Evolutionary conservation across 768 basidiomycete genomes (phyloP).

Genomic region (Tylopilus cervinicoccineus): DNA sequence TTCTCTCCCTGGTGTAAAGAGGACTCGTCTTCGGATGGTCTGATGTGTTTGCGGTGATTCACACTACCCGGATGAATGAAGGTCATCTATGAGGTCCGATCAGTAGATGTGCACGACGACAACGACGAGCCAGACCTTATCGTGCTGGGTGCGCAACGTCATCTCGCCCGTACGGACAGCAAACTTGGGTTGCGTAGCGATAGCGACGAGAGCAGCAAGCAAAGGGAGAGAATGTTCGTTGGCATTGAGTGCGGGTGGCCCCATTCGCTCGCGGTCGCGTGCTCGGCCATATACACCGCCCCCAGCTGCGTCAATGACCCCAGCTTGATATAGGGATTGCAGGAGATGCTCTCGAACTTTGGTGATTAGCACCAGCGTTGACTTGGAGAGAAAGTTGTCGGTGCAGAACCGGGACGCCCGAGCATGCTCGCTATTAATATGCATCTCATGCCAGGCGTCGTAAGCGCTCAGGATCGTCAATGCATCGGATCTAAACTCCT

Average conservation of each 20-base stretch:
- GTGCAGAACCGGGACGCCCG: constrained; percentile 71
- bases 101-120: constrained; percentile 8
- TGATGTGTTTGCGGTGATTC: constrained; percentile 60
- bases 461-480: constrained; percentile 78
- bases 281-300: constrained; percentile 44
- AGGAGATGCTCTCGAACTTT: constrained; percentile 78
- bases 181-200: constrained; percentile 88
- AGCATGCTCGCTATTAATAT: constrained; percentile 58
- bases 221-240: constrained; percentile 76
- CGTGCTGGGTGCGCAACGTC: constrained; percentile 68
- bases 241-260: constrained; percentile 65
- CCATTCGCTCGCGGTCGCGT: constrained; percentile 34
- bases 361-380: constrained; percentile 76
- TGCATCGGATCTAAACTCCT: constrained; percentile 80
- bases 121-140: constrained; percentile 57
- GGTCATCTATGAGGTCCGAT: constrained; percentile 44
- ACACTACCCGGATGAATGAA: constrained; percentile 87
- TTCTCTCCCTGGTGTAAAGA: constrained; percentile 43
- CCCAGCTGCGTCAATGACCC: constrained; percentile 78
- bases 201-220: constrained; percentile 77
- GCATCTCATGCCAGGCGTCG: constrained; percentile 75
- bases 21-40: constrained; percentile 17
- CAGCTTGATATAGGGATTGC: constrained; percentile 71
- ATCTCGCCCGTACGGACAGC: constrained; percentile 70
- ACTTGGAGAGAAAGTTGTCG: constrained; percentile 86